Evolutionary conservation across 2,329 filamentous ascomycete genomes (phyloP).

Genomic region (Capronia americana): DNA sequence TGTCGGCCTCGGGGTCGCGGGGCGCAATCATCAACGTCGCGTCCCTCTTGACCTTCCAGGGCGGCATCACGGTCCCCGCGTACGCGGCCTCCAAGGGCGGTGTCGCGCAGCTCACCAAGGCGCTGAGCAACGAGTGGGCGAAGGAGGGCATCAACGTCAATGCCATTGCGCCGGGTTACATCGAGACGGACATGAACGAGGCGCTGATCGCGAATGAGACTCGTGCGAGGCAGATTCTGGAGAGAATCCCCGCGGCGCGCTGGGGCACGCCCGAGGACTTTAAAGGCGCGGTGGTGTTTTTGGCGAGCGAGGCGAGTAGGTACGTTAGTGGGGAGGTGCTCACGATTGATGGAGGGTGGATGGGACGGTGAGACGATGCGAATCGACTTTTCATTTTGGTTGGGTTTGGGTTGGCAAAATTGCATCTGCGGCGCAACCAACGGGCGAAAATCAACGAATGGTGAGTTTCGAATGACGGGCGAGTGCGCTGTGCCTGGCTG

Average conservation of each 20-base stretch:
- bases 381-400: background rate
- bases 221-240: conserved; percentile 74
- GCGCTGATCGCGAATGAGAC: conserved; percentile 76
- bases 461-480: conserved; percentile 1
- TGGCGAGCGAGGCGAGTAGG: conserved; percentile 53
- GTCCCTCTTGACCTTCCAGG: conserved; percentile 81
- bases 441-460: too few relatives aligned
- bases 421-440: too few relatives aligned
- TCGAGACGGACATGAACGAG: conserved; percentile 92
- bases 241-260: conserved; percentile 79
- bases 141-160: conserved; percentile 82
- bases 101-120: conserved; percentile 83
- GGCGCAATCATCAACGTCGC: conserved; percentile 79
- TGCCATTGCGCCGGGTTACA: conserved; percentile 87
- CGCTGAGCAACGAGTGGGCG: conserved; percentile 85
- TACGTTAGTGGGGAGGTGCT: conserved; percentile 58
- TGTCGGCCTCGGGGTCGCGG: conserved; percentile 39
- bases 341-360: conserved; percentile 45
- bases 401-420: too few relatives aligned
- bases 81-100: conserved; percentile 88
- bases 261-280: conserved; percentile 72
- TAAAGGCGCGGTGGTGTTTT: conserved; percentile 58
- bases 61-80: conserved; percentile 84
- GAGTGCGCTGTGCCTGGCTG: too few relatives aligned
- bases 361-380: conserved; percentile 32